Conservation (phyloP, 208 protist genomes). For the Crithidia brevicula region DNA sequence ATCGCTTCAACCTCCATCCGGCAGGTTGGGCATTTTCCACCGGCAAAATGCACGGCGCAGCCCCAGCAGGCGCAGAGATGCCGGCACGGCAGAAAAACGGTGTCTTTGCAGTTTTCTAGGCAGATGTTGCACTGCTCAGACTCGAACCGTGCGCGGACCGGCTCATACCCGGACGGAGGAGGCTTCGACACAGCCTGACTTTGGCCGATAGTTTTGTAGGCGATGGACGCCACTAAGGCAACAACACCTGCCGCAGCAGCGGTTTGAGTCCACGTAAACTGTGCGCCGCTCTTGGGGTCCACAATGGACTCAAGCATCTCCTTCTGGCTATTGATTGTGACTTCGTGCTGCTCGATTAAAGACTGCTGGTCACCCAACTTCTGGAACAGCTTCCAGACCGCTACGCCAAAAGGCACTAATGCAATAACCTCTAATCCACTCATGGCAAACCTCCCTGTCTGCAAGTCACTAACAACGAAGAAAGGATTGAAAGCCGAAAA, state of each 20-base stretch:
- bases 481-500: conserved; percentile 16
- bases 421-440: conserved; percentile 41
- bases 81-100: conserved; percentile 68
- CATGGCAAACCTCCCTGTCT: conserved; percentile 29
- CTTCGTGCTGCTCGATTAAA: conserved; percentile 66
- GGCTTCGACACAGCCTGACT: conserved; percentile 6
- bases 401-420: conserved; percentile 59
- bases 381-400: conserved; percentile 54
- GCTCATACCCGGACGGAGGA: conserved; percentile 60
- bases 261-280: conserved; percentile 14
- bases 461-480: conserved; percentile 1
- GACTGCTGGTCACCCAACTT: conserved; percentile 61
- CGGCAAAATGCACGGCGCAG: conserved; percentile 43
- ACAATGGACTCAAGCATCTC: conserved; percentile 57
- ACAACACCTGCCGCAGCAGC: conserved; percentile 30
- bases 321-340: conserved; percentile 60
- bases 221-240: conserved; percentile 24
- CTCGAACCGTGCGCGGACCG: conserved; percentile 47
- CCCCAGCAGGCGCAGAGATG: conserved; percentile 77
- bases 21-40: conserved; percentile 53
- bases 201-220: conserved; percentile 32
- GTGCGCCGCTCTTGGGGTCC: neutral
- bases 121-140: conserved; percentile 77
- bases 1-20: conserved; percentile 40
- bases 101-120: conserved; percentile 63